phyloP scores from a whole-genome alignment of 106 monocot genomes.

The Chionographis japonica region DNA sequence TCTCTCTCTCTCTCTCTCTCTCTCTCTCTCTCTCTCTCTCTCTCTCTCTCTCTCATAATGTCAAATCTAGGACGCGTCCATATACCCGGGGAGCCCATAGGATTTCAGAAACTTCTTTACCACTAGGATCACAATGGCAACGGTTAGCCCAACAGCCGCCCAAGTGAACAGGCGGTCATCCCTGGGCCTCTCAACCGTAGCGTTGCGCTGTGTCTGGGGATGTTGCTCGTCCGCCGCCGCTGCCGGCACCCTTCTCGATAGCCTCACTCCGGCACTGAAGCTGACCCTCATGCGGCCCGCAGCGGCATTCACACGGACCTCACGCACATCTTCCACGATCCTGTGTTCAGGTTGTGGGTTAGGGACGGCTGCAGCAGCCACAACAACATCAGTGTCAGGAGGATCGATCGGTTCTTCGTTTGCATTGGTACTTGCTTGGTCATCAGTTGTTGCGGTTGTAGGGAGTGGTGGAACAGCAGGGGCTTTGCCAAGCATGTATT shows the following conservation, averaged over 20 bases:
- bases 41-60: too few relatives aligned
- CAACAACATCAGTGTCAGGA: slow-evolving; percentile 2
- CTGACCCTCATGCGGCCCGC: slow-evolving; percentile 42
- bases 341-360: slow-evolving; percentile 26
- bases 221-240: neutral
- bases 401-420: slow-evolving; percentile 10
- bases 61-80: slow-evolving; percentile 20
- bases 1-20: too few relatives aligned
- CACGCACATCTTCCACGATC: slow-evolving; percentile 43
- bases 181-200: slow-evolving; percentile 22
- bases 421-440: neutral
- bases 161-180: slow-evolving; percentile 59
- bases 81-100: slow-evolving; percentile 30
- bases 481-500: slow-evolving; percentile 73
- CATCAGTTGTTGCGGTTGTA: slow-evolving; percentile 3
- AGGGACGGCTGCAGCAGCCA: slow-evolving; percentile 1
- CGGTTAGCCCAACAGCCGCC: slow-evolving; percentile 62
- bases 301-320: slow-evolving; percentile 50
- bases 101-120: slow-evolving; percentile 78
- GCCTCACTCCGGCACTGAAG: slow-evolving; percentile 41
- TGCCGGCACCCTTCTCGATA: slow-evolving; percentile 9
- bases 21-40: too few relatives aligned
- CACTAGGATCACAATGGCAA: slow-evolving; percentile 60
- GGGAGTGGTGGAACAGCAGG: slow-evolving; percentile 57
- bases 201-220: neutral